These are phyloP conservation scores for Didymella keratinophila DNA, from an alignment of 2,329 filamentous ascomycete species.

Conservation along the genomic window DNA sequence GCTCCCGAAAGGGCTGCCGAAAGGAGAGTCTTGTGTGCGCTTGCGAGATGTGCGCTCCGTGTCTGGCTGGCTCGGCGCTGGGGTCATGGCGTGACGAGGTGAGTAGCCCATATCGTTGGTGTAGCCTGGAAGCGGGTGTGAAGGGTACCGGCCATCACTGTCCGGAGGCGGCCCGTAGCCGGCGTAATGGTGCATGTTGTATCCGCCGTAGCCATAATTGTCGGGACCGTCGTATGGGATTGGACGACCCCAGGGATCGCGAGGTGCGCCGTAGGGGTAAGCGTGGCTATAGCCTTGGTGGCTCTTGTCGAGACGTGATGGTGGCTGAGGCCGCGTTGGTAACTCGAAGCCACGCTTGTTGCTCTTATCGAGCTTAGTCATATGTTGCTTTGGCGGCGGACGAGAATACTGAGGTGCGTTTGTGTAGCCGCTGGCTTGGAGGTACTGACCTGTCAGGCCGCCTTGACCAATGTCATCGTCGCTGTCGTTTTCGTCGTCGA, in stretches of 20 bases:
- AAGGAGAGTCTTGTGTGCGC: not conserved
- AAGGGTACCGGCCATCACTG: slow-evolving; percentile 2
- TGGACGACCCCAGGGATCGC: slow-evolving; percentile 16
- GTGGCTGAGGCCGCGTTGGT: not conserved
- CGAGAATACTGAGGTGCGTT: slow-evolving; percentile 11
- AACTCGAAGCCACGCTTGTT: not conserved
- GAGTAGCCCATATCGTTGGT: slow-evolving; percentile 8
- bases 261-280: slow-evolving; percentile 2
- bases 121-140: slow-evolving; percentile 9
- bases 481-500: slow-evolving; percentile 11
- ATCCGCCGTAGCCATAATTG: slow-evolving; percentile 14
- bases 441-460: slow-evolving; percentile 14
- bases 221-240: slow-evolving; percentile 19
- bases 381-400: not conserved
- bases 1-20: not conserved
- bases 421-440: slow-evolving; percentile 20
- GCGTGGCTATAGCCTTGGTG: slow-evolving; percentile 8
- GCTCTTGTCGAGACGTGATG: not conserved
- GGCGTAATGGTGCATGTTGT: slow-evolving; percentile 11
- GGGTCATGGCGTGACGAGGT: slow-evolving; percentile 6
- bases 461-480: slow-evolving; percentile 14
- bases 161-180: slow-evolving; percentile 1
- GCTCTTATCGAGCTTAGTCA: slow-evolving; percentile 15
- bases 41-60: not conserved
- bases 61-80: slow-evolving; percentile 1